Base-by-base conservation (phyloP, 495 filamentous ascomycete species). In the Penicillium tannophilum region DNA sequence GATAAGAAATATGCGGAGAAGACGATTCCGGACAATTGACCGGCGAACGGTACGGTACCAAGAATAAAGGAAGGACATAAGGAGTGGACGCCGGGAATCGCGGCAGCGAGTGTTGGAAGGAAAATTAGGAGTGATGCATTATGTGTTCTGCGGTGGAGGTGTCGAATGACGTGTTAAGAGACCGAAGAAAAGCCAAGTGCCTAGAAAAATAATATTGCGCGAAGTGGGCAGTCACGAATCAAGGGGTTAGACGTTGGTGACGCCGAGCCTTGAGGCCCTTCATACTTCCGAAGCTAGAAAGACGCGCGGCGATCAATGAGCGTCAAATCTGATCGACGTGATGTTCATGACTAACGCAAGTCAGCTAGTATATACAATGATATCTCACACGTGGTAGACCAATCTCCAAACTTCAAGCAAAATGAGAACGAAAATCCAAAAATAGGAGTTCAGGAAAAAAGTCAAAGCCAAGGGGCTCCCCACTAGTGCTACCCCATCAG, bases 1-100 rank as follows among this genome's bases (percentile, higher is more conserved):
- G 30, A 70, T 17, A 31, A 71, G 58, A 2, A 63, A 46, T 8
- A 56, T 54, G 23, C 72, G 61, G 49, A 70, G 44, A 52, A 74
- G 31, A 31, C 66, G 62, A 30, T 45, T 53, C 23, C 62, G 55
- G 23, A 56, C 46, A 26, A 60, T 24, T 60, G 51, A 23, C 48
- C 67, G 53, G 24, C 63, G 61, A 19, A 61, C 7, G 20, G 63
- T 59, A 35, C 54, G 60, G n/a, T 44, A 36, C 28, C 60, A 60
- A 6, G 59, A 26, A 20, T 53, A 48, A 23, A 60, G 31, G 24
- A 46, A 45, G 23, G 45, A 48, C 66, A 71, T 69, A 60, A 58
- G 59, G 59, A 62, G 48, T 8, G 63, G 62, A 62, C 55, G 59
- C 60, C 55, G 30, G 55, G 33, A 46, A 35, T 26, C 24, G 58